Conservation (phyloP, 805 yeast genomes). For the Dipodascopsis uninucleata region DNA sequence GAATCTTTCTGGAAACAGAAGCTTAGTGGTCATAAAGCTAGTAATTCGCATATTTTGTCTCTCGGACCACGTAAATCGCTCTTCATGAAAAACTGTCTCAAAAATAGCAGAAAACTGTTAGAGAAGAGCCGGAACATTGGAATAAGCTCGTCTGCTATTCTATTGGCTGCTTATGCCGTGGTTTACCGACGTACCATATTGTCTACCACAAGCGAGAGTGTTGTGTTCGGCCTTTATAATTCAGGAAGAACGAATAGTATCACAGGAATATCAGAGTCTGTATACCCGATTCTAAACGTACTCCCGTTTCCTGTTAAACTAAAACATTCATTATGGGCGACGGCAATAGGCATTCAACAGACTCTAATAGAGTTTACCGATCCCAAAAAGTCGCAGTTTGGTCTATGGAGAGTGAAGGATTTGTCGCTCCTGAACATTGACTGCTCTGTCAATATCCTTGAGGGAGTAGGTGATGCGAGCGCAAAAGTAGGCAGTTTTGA, state of each 20-base stretch:
- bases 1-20: too few species aligned
- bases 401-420: constrained; percentile 14
- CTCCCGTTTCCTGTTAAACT: constrained; percentile 22
- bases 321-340: not conserved
- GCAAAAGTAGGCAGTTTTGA: not conserved
- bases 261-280: constrained; percentile 5
- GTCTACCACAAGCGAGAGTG: not conserved
- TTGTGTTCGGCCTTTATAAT: constrained; percentile 26
- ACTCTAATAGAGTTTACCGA: constrained; percentile 11
- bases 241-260: constrained; percentile 27
- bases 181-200: not conserved
- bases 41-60: not conserved
- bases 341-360: constrained; percentile 15
- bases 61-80: not conserved
- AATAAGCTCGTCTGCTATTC: constrained; percentile 5
- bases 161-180: constrained; percentile 19
- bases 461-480: constrained; percentile 7
- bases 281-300: constrained; percentile 26
- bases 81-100: not conserved
- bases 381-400: constrained; percentile 12
- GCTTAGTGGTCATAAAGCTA: too few species aligned
- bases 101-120: not conserved
- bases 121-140: constrained; percentile 1
- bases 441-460: constrained; percentile 23
- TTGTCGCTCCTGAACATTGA: constrained; percentile 24